Base-by-base conservation (phyloP, 306 rosid species). In the Corylus heterophylla region DNA sequence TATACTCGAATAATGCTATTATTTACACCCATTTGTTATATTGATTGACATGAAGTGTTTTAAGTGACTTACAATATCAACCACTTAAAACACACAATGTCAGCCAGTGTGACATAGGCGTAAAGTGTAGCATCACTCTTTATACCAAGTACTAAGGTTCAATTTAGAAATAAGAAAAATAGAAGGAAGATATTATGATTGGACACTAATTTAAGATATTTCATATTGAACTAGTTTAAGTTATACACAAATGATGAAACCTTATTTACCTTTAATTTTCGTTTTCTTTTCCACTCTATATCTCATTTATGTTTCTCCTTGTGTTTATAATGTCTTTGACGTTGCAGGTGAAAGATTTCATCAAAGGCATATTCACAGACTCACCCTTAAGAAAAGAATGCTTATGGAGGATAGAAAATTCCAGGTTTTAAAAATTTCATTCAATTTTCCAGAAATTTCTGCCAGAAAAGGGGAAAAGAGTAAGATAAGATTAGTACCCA, bases 331-430 rank as follows among this genome's bases (percentile, higher is more conserved):
- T 37, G 17, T 47, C 18, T 58, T 71, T 39, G 49, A 42, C 67
- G 44, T 82, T 78, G 84, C 86, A 92, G 97, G 89, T 94, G 75
- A 83, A 73, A 81, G 88, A 92, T 84, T 92, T 92, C 77, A 84
- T 94, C 87, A 90, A 88, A 84, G 94, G 97, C 62, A 94, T 94
- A 79, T 94, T 94, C 84, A 81, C 92, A 37, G 98, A 94, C 76
- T 94, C 97, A 9, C 83, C 97, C 74, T 78, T 94, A 79, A 87
- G 96, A 78, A 90, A 75, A 86, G 97, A 92, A 74, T 90, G 98
- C 82, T 86, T 89, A 79, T 79, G 90, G 92, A 92, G 91, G 85
- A 85, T 94, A 85, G 90, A 86, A 75, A 88, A 77, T 83, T 67
- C 74, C 25, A 9, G 49, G 45, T 85, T 86, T 63, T 92, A 87